A percentile compares a stretch with the other conserved stretches of the same genome.
phyloP scores from a whole-genome alignment of 768 basidiomycete species.

The Gloeopeniophorella convolvens region DNA sequence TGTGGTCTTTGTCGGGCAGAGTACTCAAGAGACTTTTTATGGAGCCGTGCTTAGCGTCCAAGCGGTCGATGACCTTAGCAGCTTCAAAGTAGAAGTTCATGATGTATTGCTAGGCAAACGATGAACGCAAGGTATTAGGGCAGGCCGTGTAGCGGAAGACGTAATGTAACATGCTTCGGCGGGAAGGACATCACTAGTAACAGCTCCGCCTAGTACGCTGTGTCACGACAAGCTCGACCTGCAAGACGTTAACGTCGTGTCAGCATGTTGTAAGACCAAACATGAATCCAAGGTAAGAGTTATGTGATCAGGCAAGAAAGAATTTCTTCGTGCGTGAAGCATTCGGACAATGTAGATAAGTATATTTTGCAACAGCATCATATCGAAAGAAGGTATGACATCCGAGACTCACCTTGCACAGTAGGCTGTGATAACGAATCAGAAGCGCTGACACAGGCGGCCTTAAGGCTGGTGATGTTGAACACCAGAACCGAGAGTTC shows the following conservation, averaged over 20 bases:
- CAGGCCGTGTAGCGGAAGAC: background rate
- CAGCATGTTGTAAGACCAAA: background rate
- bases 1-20: conserved; percentile 66
- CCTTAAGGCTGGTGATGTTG: no score
- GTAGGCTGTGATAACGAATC: background rate
- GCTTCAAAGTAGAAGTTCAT: conserved; percentile 99
- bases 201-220: background rate
- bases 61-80: conserved; percentile 71
- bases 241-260: background rate
- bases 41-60: conserved; percentile 87
- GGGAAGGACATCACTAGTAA: conserved; percentile 8
- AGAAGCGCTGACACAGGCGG: no score
- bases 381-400: conserved; percentile 19
- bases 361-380: conserved; percentile 46
- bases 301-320: conserved; percentile 17
- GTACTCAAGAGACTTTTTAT: conserved; percentile 78
- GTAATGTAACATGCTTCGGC: conserved; percentile 10
- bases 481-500: no score
- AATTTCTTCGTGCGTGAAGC: conserved; percentile 45
- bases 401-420: conserved; percentile 10
- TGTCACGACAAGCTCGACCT: background rate
- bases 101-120: conserved; percentile 18
- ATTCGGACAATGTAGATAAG: conserved; percentile 95
- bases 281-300: conserved; percentile 5
- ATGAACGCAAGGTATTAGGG: conserved; percentile 7